Conservation (phyloP, 257 asterid genomes). For the Jasminum sambac region DNA sequence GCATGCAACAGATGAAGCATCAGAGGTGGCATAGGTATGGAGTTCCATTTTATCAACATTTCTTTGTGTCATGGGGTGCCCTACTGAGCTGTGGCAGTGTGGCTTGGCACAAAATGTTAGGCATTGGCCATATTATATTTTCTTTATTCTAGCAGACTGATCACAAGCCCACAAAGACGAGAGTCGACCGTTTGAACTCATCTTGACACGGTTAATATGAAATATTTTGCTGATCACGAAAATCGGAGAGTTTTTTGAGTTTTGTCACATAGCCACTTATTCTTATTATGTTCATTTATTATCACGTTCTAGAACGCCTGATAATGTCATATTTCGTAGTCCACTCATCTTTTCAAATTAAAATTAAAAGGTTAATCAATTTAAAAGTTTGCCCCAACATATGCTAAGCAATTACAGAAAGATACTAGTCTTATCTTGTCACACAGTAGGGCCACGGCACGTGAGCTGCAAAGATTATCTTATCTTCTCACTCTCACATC, state of each 20-base stretch:
- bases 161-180: neutral
- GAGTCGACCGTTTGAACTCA: neutral
- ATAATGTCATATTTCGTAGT: no score
- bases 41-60: neutral
- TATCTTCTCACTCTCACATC: constrained; percentile 26
- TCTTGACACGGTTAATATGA: neutral
- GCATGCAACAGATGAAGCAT: neutral
- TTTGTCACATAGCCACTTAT: no score
- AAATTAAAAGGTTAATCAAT: no score
- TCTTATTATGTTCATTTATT: no score
- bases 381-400: no score
- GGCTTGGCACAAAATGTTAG: neutral
- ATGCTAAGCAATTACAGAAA: neutral
- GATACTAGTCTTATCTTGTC: neutral
- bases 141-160: neutral
- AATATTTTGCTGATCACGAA: no score
- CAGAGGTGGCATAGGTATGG: neutral
- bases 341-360: no score
- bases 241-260: no score
- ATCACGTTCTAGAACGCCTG: no score
- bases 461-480: constrained; percentile 25
- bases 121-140: neutral
- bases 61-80: neutral
- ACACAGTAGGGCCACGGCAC: constrained; percentile 20
- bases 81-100: neutral